These are phyloP conservation scores for Pezicula rhizophila DNA, from an alignment of 2,329 filamentous ascomycete species.

Conservation along the genomic window DNA sequence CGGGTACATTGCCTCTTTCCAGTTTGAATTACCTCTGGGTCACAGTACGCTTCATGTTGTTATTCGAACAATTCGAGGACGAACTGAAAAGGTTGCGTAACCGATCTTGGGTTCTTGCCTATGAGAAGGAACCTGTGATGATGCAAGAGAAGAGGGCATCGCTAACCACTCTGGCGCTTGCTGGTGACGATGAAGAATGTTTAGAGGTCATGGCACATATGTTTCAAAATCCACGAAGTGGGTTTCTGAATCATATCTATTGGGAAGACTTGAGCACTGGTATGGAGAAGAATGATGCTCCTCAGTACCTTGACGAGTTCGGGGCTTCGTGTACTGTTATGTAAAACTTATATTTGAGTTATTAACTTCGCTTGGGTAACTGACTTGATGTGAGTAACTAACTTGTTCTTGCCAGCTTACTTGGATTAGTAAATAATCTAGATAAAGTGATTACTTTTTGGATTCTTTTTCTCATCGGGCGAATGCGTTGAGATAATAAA, in stretches of 20 bases:
- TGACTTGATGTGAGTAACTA: too few relatives aligned
- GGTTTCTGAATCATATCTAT: slow-evolving; percentile 28
- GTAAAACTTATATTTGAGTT: too few relatives aligned
- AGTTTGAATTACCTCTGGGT: slow-evolving; percentile 30
- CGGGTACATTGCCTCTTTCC: slow-evolving; percentile 23
- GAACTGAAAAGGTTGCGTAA: slow-evolving; percentile 22
- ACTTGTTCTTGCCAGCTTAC: too few relatives aligned
- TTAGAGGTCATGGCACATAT: slow-evolving; percentile 25
- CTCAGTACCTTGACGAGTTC: too few relatives aligned
- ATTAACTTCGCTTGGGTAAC: too few relatives aligned
- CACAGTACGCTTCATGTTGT: slow-evolving; percentile 16
- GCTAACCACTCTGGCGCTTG: slow-evolving; percentile 20
- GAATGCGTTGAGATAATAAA: too few relatives aligned
- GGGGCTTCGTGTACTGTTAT: too few relatives aligned
- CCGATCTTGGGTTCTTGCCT: slow-evolving; percentile 25
- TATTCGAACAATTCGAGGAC: slow-evolving; percentile 25
- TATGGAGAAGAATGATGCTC: too few relatives aligned
- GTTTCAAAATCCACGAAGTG: slow-evolving; percentile 22
- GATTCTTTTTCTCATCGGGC: too few relatives aligned
- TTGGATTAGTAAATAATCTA: too few relatives aligned
- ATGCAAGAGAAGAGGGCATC: slow-evolving; percentile 20
- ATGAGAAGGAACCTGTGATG: slow-evolving; percentile 19
- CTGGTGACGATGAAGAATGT: slow-evolving; percentile 25
- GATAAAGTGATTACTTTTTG: too few relatives aligned
- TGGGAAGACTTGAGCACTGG: slow-evolving; percentile 24